Evolutionary conservation across 345 rosid genomes (phyloP).

Genomic region (Moringa oleifera): DNA sequence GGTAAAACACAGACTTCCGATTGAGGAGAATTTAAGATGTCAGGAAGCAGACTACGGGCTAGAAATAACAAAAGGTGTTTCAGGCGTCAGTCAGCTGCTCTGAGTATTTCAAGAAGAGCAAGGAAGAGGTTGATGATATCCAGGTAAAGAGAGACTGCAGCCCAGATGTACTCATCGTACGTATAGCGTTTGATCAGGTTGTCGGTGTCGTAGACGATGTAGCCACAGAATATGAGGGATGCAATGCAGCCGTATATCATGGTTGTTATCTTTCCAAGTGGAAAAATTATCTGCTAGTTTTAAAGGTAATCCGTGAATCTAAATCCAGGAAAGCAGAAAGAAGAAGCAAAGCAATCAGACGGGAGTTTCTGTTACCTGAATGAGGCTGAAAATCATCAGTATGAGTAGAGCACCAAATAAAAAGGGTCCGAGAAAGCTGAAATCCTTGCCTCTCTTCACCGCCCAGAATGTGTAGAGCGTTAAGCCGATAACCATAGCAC

Average conservation of each 20-base stretch:
- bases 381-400: constrained; percentile 36
- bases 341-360: not conserved
- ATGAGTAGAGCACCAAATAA: constrained; percentile 43
- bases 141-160: constrained; percentile 55
- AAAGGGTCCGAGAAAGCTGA: constrained; percentile 65
- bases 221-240: constrained; percentile 46
- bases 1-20: no score
- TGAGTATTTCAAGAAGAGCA: constrained; percentile 34
- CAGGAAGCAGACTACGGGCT: no score
- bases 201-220: constrained; percentile 47
- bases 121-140: constrained; percentile 70
- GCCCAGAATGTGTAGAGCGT: constrained; percentile 81
- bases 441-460: constrained; percentile 53
- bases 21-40: no score
- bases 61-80: no score
- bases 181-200: constrained; percentile 49
- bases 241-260: constrained; percentile 43
- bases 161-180: constrained; percentile 69
- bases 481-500: constrained; percentile 43
- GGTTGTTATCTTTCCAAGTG: constrained; percentile 35
- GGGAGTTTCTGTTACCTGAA: constrained; percentile 31
- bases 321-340: not conserved
- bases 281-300: constrained; percentile 28
- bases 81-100: constrained; percentile 26
- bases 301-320: not conserved